Evolutionary conservation across 2,329 filamentous ascomycete genomes (phyloP), one percentile per base, ranked within the genome.

Genomic region (Sclerotiophoma versabilis): DNA sequence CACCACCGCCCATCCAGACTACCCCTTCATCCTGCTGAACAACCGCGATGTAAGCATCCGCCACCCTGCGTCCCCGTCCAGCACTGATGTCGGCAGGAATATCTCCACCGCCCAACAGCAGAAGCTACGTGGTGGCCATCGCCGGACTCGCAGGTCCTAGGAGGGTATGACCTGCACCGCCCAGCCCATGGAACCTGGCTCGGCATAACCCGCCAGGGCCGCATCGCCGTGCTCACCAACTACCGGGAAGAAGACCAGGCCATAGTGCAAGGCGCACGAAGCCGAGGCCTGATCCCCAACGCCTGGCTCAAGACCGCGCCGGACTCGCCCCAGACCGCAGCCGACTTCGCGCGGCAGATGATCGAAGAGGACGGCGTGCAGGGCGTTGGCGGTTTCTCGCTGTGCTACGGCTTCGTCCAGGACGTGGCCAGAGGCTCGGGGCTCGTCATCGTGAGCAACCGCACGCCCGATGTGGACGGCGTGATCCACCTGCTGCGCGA

Each of bases 141-240:
- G 11, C 83, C 84, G 3, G 71, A 84, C 62, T 63, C 72, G 14
- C 77, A 86, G 57, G 80, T 88, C 49, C 77, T 88, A 6, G 85
- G 83, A 25, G 85, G 84, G 19, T 83, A 84, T 37, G 86, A 88
- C 67, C 77, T 87, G 10, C 82, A 86, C 41, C 82, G 85, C 22
- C 69, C 80, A 12, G 81, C 78, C 32, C 83, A 84, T 49, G 86
- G 86, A 19, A 88, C 86, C 55, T 88, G 86, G 86, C 81, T 88
- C 41, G 86, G 84, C 17, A 77, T 88, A 51, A 87, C 84, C 8
- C 79, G 76, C 26, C 78, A 85, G 58, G 86, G 86, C 23, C 83
- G 84, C 51, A 68, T 88, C 39, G 84, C 85, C 2, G 82, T 86
- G 5, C 77, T 88, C 26, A 88, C 86, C 43, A 88, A 88, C 71